Conservation (phyloP, 2,329 filamentous ascomycete species). For the Fusarium compactum region DNA sequence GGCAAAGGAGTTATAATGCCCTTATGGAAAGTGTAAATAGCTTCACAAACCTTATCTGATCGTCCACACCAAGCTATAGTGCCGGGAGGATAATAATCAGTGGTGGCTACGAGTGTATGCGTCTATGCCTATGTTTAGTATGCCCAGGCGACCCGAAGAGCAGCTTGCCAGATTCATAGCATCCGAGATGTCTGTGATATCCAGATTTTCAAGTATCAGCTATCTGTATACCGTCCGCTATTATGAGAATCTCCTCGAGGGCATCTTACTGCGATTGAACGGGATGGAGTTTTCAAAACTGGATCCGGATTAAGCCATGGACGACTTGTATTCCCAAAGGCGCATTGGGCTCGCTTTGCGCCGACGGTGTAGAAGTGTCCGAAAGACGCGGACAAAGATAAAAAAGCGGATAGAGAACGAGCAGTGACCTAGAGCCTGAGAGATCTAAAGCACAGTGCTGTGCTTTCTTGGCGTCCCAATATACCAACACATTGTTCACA, state of each 20-base stretch:
- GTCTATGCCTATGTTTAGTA: background rate
- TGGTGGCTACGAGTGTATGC: too few species aligned
- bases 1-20: too few species aligned
- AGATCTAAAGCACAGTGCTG: too few species aligned
- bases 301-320: background rate
- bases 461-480: too few species aligned
- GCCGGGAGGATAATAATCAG: background rate
- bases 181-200: too few species aligned
- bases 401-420: background rate
- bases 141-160: too few species aligned
- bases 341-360: background rate
- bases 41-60: too few species aligned
- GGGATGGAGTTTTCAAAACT: background rate
- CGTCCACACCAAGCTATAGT: background rate
- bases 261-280: background rate
- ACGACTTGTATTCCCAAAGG: background rate
- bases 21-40: too few species aligned
- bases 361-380: background rate
- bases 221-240: too few species aligned
- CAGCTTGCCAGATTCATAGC: too few species aligned
- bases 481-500: accelerated
- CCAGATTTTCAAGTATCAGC: too few species aligned
- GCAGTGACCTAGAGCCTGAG: too few species aligned
- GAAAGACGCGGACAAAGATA: background rate
- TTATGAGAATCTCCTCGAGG: background rate